Base-by-base conservation (phyloP, 202 grass and related monocot genomes). In the Digitaria exilis region DNA sequence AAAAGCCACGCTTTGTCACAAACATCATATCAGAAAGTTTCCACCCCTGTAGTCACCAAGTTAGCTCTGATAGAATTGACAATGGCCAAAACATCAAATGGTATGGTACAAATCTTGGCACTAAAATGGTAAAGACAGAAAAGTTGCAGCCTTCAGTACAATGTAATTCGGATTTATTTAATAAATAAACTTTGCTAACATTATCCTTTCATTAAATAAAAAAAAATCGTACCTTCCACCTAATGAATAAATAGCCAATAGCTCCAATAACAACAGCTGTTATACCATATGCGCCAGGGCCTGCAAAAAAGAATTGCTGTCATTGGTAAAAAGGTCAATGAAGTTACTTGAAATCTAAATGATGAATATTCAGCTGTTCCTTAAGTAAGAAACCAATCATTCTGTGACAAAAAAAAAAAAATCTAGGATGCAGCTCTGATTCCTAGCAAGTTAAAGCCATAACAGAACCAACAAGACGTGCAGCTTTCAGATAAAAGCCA, bases 21-120 rank as follows among this genome's bases (percentile, higher is more conserved):
- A 98, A 98, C 90, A 98, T 98, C 87, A 98, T 84, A 85, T 95
- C 92, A 77, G 89, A 90, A 75, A 98, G 83, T 51, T 95, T 98
- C 95, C 95, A 98, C 32, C 90, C 90, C 92, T 98, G 81, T 58
- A 76, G 80, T 69, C 71, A 83, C 19, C 19, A 0, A 63, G 67
- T 76, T 82, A 92, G 88, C 50, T 73, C 73, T 76, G 73, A 65
- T 78, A 79, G 32, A 88, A 46, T 35, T 69, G 30, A 18, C 17
- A 86, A 56, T 44, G 32, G 55, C 34, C 50, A 56, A 75, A 84
- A 46, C 39, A 84, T 63, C 52, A 69, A 46, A 90, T 39, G 32
- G 29, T 63, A 65, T 9, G 54, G 19, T 24, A 69, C 26, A 54
- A 76, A 29, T 11, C 48, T 56, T 48, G n/a, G 26, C 70, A 51